Evolutionary conservation across 176 grass and related monocot species (phyloP), one percentile per base, ranked within the genome.

Genomic region (Dactylis glomerata): DNA sequence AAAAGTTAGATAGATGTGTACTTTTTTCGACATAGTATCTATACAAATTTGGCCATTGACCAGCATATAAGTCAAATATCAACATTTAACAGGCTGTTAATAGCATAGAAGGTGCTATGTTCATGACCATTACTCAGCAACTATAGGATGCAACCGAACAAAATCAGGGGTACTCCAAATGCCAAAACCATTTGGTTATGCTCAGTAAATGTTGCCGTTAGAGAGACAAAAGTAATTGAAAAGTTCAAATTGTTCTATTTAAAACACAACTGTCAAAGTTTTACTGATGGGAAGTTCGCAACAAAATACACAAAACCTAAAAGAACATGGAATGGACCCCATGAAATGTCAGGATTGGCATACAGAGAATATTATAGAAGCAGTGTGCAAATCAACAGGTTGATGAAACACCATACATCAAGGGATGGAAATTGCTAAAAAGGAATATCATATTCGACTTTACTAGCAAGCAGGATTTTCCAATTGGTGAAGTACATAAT

Each of bases 281-380:
- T 47, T 36, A 80, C 28, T n/a, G 27, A 79, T 62, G 61, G 24
- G 22, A 58, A 41, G 76, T 66, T 47, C 49, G 36, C 41, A 68
- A 66, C n/a, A 81, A 31, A 36, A 76, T 76, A 22, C 57, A 81
- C 46, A 80, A 84, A 65, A 84, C 64, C 16, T 11, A 80, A 65
- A 42, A 74, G 11, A 89, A 75, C 13, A 84, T 56, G 44, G 22
- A 55, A 66, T 22, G 58, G 17, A 82, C 32, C 32, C 33, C 27
- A 56, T 44, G 20, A 84, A 36, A 84, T 57, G 67, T 24, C 55
- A 75, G 69, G 20, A 75, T 63, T 63, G 45, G 63, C 17, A 81
- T 81, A 33, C 22, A 47, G 3, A 83, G 38, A 83, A 23, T 24
- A 46, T 73, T 58, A n/a, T 37, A 37, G 20, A 33, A 31, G 10